Evolutionary conservation across 169 alveolate species (phyloP).

Genomic region (Eimeria mitis): DNA sequence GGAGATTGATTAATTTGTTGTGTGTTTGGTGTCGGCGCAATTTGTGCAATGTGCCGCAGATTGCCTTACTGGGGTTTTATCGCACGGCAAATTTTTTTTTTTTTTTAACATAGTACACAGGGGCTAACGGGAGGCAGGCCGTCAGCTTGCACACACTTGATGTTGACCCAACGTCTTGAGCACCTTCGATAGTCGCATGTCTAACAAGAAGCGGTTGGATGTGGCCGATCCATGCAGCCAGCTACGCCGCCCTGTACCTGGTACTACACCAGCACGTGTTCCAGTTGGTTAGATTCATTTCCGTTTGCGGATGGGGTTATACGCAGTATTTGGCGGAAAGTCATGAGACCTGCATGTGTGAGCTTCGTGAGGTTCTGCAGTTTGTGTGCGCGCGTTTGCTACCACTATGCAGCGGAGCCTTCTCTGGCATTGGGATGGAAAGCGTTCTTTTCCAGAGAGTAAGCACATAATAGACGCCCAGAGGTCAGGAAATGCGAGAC

Average conservation of each 20-base stretch:
- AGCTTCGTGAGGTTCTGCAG: not conserved
- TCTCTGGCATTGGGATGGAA: not conserved
- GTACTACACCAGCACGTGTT: too few species aligned
- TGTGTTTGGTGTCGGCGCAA: too few species aligned
- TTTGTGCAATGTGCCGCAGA: too few species aligned
- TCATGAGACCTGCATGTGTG: not conserved
- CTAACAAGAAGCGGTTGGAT: not conserved
- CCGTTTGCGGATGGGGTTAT: not conserved
- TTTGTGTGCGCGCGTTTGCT: not conserved
- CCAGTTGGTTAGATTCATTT: too few species aligned
- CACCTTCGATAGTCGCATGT: not conserved
- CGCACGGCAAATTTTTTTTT: too few species aligned
- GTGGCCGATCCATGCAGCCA: too few species aligned
- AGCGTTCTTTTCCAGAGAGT: not conserved
- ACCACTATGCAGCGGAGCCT: not conserved
- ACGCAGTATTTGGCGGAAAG: not conserved
- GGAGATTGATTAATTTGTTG: too few species aligned
- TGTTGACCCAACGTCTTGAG: not conserved
- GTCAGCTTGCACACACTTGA: not conserved
- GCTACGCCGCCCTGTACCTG: too few species aligned
- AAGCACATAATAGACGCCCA: not conserved
- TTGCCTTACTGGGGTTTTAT: too few species aligned
- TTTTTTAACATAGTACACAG: not conserved
- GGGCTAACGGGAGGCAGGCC: not conserved
- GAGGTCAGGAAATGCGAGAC: not conserved